phyloP scores from a whole-genome alignment of 495 filamentous ascomycete genomes.

The Aspergillus taichungensis region DNA sequence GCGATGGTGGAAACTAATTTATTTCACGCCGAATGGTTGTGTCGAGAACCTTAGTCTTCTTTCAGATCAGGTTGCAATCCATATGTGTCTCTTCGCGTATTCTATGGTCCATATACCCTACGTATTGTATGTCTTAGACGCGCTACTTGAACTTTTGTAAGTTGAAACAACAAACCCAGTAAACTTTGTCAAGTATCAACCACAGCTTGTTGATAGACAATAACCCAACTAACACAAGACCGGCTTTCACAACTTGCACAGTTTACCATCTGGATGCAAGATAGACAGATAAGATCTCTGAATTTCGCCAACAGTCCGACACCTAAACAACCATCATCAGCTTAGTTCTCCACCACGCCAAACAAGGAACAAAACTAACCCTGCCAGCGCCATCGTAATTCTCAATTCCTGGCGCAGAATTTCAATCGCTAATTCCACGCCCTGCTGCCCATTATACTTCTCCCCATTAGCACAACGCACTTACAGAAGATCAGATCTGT shows the following conservation, averaged over 20 bases:
- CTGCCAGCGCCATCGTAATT: slow-evolving; percentile 31
- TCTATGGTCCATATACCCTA: no score
- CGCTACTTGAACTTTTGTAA: no score
- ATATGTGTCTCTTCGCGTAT: no score
- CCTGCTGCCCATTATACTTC: slow-evolving; percentile 30
- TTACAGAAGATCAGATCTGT: slow-evolving; percentile 7
- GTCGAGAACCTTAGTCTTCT: no score
- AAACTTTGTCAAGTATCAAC: no score
- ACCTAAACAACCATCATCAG: slow-evolving; percentile 4
- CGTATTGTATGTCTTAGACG: no score
- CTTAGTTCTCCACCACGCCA: neutral
- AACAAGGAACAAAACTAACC: slow-evolving; percentile 9
- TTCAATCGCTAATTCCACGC: slow-evolving; percentile 25
- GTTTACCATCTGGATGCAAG: slow-evolving; percentile 17
- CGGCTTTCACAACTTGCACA: slow-evolving; percentile 8
- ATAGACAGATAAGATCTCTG: slow-evolving; percentile 18
- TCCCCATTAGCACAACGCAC: slow-evolving; percentile 10
- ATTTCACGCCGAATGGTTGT: no score
- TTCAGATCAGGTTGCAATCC: no score
- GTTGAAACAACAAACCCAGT: no score
- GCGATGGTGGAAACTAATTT: no score
- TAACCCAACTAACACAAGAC: neutral
- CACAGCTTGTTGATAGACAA: no score
- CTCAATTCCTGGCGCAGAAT: slow-evolving; percentile 28
- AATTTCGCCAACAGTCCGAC: slow-evolving; percentile 23